phyloP scores from a whole-genome alignment of 2,329 filamentous ascomycete species.

The Sporothrix humicola region DNA sequence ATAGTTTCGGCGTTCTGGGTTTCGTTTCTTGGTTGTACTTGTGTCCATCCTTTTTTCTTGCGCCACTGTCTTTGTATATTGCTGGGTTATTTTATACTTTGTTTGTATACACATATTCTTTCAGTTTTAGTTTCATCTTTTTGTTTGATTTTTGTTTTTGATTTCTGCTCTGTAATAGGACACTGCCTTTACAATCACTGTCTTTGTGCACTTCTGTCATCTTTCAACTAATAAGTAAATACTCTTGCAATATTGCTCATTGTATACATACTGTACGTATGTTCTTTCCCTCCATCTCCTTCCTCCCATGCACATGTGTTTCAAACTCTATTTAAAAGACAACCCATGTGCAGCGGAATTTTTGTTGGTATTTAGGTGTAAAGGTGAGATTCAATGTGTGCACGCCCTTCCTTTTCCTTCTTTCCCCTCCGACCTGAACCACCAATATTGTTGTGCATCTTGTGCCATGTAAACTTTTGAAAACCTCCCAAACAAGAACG shows the following conservation, averaged over 20 bases:
- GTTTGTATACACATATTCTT: not conserved
- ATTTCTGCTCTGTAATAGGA: not conserved
- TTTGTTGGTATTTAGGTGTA: conserved; percentile 9
- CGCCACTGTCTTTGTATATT: not conserved
- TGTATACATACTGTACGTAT: conserved; percentile 1
- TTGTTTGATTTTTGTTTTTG: not conserved
- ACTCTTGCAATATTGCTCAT: not conserved
- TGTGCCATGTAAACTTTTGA: not conserved
- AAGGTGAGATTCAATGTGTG: conserved; percentile 18
- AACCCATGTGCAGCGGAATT: conserved; percentile 2
- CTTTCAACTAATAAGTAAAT: not conserved
- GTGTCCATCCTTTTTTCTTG: not conserved
- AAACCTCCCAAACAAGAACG: not conserved
- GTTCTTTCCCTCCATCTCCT: not conserved
- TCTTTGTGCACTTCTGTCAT: too few species aligned
- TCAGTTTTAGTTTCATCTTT: not conserved
- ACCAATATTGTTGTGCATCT: not conserved
- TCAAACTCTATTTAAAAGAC: conserved; percentile 3
- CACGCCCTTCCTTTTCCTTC: not conserved
- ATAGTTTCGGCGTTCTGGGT: conserved; percentile 25
- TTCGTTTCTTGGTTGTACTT: not conserved
- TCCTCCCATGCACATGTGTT: not conserved
- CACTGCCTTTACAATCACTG: not conserved
- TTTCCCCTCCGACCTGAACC: not conserved
- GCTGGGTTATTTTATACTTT: not conserved